Evolutionary conservation across 1,284 basidiomycete genomes (phyloP), one percentile per base, ranked within the genome.

Genomic region (Uromyces viciae-fabae): DNA sequence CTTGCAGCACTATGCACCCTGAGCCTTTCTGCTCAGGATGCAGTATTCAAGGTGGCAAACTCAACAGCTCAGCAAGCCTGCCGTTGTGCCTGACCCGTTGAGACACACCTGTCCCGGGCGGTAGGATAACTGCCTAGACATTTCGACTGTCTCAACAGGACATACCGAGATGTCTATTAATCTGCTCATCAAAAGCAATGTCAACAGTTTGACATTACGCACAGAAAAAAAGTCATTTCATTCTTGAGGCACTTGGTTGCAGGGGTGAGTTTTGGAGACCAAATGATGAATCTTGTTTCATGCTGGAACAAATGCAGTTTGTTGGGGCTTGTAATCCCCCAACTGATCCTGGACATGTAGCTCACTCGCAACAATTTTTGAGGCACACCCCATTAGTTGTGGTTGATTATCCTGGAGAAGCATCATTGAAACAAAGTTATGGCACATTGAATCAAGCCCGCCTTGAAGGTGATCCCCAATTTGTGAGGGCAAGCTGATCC

Each of bases 321-420:
- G 98, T 99, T 54, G 97, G 97, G 40, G 97, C 97, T 64, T 99
- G 97, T 87, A 99, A 99, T 85, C 97, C 97, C 28, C 97, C 97
- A 0, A 99, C 97, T 25, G 97, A 99, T 88, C 95, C 97, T 60
- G 97, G 97, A 76, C 94, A 97, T 87, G 95, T 98, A n/a, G 94
- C 96, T 49, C 91, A 99, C 80, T 95, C 91, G 82, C 94, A 97
- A 86, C 91, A 97, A 82, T 99, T 99, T 91, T 89, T 99, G 82
- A 92, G 97, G 9, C 97, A 99, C 87, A 95, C 96, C 0, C 97
- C 97, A 0, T 89, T 99, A 25, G 91, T 99, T 85, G 98, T 99
- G 96, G 97, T 99, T 78, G 97, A 99, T 86, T 99, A 99, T 86
- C 97, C 97, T 9, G 97, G 96, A 81, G 94, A 97, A 86, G 88